Percentiles rank a stretch among this genome's conserved stretches.
Evolutionary conservation across 1,139 yeast genomes (phyloP).

Genomic region (Yamadazyma atlantica): DNA sequence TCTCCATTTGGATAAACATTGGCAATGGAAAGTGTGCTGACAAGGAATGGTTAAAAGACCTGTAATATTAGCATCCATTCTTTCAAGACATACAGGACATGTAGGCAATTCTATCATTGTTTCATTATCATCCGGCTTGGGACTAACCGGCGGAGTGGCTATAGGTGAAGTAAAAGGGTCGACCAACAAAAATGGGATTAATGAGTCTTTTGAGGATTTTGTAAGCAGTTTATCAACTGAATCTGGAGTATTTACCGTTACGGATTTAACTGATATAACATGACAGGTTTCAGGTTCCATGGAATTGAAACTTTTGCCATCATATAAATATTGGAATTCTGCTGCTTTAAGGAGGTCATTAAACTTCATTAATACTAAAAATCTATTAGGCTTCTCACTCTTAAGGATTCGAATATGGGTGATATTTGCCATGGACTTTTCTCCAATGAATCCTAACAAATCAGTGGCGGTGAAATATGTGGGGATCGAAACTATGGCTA

Average conservation of each 20-base stretch:
- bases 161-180: slow-evolving; percentile 64
- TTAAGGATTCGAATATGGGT: slow-evolving; percentile 74
- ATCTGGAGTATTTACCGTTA: slow-evolving; percentile 27
- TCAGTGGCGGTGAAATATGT: slow-evolving; percentile 87
- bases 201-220: slow-evolving; percentile 24
- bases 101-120: slow-evolving; percentile 68
- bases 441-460: slow-evolving; percentile 76
- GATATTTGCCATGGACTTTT: slow-evolving; percentile 51
- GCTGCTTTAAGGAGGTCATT: slow-evolving; percentile 54
- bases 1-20: slow-evolving; percentile 84
- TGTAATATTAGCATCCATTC: slow-evolving; percentile 80
- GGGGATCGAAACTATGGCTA: slow-evolving; percentile 83
- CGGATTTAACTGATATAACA: slow-evolving; percentile 66
- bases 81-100: slow-evolving; percentile 90
- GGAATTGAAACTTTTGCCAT: slow-evolving; percentile 77
- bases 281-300: slow-evolving; percentile 91
- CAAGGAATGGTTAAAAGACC: slow-evolving; percentile 89
- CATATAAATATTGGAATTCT: slow-evolving; percentile 61
- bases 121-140: not conserved
- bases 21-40: slow-evolving; percentile 92
- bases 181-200: slow-evolving; percentile 65
- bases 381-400: slow-evolving; percentile 67
- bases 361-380: slow-evolving; percentile 77
- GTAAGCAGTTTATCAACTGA: slow-evolving; percentile 11
- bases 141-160: not conserved